A percentile compares a stretch with the other conserved stretches of the same genome.
Conservation (phyloP, 1,284 basidiomycete genomes). For the Sporisorium graminicola region DNA sequence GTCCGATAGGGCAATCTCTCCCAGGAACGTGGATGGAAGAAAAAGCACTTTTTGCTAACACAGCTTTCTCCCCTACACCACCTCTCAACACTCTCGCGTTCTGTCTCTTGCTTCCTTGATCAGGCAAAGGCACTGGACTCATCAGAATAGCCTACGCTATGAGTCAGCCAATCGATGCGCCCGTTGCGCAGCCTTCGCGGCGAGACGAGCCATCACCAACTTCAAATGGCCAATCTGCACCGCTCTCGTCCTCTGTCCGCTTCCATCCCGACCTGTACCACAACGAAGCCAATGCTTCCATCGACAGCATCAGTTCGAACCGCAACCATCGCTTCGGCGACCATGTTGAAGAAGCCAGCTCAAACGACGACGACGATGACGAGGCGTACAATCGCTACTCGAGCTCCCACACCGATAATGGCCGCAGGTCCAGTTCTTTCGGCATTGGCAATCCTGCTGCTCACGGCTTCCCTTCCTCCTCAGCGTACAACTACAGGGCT, state of each 20-base stretch:
- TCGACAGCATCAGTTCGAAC: conserved; percentile 12
- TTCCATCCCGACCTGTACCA: conserved; percentile 15
- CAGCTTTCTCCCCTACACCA: background rate
- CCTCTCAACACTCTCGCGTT: no score
- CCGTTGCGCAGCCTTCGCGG: conserved; percentile 6
- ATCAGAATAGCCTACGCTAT: conserved; percentile 5
- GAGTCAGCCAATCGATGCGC: conserved; percentile 37
- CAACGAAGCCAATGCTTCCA: conserved; percentile 9
- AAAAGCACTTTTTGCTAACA: background rate
- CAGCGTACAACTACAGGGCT: conserved; percentile 39
- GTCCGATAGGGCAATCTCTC: no score
- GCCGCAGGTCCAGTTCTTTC: conserved; percentile 35
- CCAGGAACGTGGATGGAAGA: background rate
- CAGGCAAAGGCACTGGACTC: background rate
- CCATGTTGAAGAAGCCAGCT: conserved; percentile 17
- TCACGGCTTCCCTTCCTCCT: conserved; percentile 38
- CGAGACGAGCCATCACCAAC: background rate
- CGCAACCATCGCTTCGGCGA: conserved; percentile 1
- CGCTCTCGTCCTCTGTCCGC: conserved; percentile 33
- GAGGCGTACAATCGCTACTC: conserved; percentile 24
- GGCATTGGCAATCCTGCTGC: conserved; percentile 25
- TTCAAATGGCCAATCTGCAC: conserved; percentile 14
- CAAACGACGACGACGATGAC: conserved; percentile 21
- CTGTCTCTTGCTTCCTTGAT: background rate
- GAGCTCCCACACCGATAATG: conserved; percentile 28